Percentiles rank a stretch among this genome's conserved stretches.
Evolutionary conservation across 2,329 filamentous ascomycete genomes (phyloP).

Genomic region (Aspergillus uvarum): DNA sequence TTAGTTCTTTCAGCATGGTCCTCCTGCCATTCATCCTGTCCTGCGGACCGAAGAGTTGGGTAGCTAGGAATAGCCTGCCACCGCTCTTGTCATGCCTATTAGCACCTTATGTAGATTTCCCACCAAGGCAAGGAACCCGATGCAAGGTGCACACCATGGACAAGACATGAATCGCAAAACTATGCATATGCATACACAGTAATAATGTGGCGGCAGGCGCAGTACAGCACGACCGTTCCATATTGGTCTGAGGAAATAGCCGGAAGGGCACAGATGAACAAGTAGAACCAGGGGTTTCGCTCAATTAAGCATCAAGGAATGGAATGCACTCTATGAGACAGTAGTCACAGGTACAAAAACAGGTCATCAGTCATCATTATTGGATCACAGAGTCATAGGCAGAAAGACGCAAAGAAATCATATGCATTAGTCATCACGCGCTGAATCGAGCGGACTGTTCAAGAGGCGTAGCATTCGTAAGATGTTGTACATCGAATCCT

Average conservation of each 20-base stretch:
- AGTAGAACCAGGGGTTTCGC: slow-evolving; percentile 14
- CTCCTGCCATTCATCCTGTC: background rate
- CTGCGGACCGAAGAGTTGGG: background rate
- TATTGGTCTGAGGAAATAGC: slow-evolving; percentile 11
- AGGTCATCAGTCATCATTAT: slow-evolving; percentile 32
- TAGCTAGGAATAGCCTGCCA: background rate
- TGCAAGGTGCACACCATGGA: slow-evolving; percentile 15
- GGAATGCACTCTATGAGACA: slow-evolving; percentile 33
- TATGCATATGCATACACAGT: background rate
- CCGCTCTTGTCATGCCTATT: background rate
- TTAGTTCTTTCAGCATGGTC: background rate
- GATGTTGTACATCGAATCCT: slow-evolving; percentile 26
- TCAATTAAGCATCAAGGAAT: slow-evolving; percentile 27
- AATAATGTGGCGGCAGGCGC: slow-evolving; percentile 10
- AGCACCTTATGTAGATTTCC: background rate
- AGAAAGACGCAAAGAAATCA: slow-evolving; percentile 14
- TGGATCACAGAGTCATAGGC: slow-evolving; percentile 17
- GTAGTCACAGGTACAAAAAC: slow-evolving; percentile 31
- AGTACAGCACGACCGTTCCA: slow-evolving; percentile 16
- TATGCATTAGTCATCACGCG: slow-evolving; percentile 35
- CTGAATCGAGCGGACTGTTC: slow-evolving; percentile 21
- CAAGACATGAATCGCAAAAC: background rate
- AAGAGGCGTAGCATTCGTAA: slow-evolving; percentile 20
- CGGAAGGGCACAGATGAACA: slow-evolving; percentile 10
- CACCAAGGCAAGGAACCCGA: slow-evolving; percentile 2